A percentile compares a stretch with the other conserved stretches of the same genome.
phyloP scores from a whole-genome alignment of 1,139 yeast genomes.

The Candida neerlandica region DNA sequence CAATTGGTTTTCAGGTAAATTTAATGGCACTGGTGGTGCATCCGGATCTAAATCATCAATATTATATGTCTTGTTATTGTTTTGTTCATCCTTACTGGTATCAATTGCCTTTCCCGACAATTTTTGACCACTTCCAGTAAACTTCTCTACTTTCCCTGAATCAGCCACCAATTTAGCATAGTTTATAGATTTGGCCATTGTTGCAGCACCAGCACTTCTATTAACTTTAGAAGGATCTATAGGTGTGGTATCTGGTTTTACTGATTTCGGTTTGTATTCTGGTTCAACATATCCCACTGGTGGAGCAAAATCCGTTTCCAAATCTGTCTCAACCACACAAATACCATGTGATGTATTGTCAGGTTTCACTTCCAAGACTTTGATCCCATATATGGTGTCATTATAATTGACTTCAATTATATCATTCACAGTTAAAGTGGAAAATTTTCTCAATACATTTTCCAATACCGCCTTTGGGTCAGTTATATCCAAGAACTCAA shows the following conservation, averaged over 20 bases:
- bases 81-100: slow-evolving; percentile 15
- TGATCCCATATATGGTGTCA: slow-evolving; percentile 74
- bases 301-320: slow-evolving; percentile 97
- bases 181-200: slow-evolving; percentile 79
- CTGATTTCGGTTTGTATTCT: slow-evolving; percentile 47
- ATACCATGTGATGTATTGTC: slow-evolving; percentile 64
- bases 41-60: slow-evolving; percentile 48
- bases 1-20: slow-evolving; percentile 79
- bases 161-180: slow-evolving; percentile 62
- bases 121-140: slow-evolving; percentile 70
- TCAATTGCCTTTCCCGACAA: slow-evolving; percentile 63
- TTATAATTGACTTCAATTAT: slow-evolving; percentile 86
- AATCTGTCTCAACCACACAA: slow-evolving; percentile 95
- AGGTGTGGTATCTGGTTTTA: slow-evolving; percentile 35
- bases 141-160: slow-evolving; percentile 26
- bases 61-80: slow-evolving; percentile 15
- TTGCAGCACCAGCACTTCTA: slow-evolving; percentile 57
- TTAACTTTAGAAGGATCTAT: slow-evolving; percentile 40
- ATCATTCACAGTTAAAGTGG: slow-evolving; percentile 85
- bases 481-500: slow-evolving; percentile 86
- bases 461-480: slow-evolving; percentile 98
- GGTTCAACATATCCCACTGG: slow-evolving; percentile 99
- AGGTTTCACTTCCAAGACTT: slow-evolving; percentile 88
- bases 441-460: slow-evolving; percentile 84
- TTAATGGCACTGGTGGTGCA: slow-evolving; percentile 71